Conservation (phyloP, 2,329 filamentous ascomycete genomes). For the Claviceps sp. region DNA sequence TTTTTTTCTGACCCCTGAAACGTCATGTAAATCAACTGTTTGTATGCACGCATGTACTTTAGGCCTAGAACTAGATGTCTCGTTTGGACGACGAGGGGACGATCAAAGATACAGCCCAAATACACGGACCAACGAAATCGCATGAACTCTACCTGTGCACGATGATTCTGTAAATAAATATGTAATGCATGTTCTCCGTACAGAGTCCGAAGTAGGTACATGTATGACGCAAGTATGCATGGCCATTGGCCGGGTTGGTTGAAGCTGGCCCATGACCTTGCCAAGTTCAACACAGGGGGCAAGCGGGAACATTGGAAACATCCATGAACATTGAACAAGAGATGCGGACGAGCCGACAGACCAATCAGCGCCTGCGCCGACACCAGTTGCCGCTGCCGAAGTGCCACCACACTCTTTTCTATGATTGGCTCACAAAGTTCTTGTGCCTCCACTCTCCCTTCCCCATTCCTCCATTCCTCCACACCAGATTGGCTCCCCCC, state of each 20-base stretch:
- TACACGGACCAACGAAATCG: no score
- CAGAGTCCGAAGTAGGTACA: no score
- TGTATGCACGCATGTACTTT: neutral
- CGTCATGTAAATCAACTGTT: neutral
- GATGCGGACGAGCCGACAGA: no score
- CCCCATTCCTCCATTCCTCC: neutral
- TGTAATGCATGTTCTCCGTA: no score
- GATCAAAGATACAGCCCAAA: neutral
- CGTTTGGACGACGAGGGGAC: neutral
- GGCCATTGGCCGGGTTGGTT: no score
- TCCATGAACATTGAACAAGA: no score
- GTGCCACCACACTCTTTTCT: neutral
- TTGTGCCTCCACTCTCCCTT: neutral
- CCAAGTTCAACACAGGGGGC: no score
- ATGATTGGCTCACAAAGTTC: neutral
- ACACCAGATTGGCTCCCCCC: neutral
- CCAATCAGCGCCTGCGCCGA: neutral
- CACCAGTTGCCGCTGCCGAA: neutral
- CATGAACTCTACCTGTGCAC: no score
- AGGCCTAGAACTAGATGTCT: conserved; percentile 1
- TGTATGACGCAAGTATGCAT: no score
- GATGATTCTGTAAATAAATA: no score
- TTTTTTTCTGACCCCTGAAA: neutral
- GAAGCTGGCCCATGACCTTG: no score
- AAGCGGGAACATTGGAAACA: no score